Percentiles rank a stretch among this genome's conserved stretches.
These are phyloP conservation scores for Aspergillus steynii DNA, from an alignment of 495 filamentous ascomycete genomes.

Conservation along the genomic window DNA sequence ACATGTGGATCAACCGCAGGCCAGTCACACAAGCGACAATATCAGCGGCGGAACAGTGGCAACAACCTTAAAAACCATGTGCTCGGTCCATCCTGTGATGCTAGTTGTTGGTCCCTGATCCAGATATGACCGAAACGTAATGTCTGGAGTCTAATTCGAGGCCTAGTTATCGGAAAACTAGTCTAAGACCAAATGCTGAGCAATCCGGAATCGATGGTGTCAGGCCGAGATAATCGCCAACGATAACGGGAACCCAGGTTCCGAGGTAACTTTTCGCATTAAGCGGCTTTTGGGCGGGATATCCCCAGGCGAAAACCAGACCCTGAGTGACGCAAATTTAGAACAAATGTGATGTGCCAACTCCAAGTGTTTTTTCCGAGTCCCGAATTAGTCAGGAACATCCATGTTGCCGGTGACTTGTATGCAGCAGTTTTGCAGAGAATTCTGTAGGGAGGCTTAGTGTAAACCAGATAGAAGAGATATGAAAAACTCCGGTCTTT, in stretches of 20 bases:
- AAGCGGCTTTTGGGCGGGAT: conserved; percentile 10
- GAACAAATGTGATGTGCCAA: background rate
- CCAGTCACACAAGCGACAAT: conserved; percentile 6
- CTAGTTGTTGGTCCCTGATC: background rate
- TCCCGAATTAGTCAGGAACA: background rate
- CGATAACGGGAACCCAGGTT: conserved; percentile 12
- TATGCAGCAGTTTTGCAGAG: background rate
- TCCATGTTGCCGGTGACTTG: background rate
- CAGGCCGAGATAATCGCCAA: background rate
- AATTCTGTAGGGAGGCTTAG: no score
- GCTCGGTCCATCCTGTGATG: background rate
- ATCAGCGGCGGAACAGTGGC: conserved; percentile 12
- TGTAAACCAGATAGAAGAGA: no score
- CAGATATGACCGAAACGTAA: background rate
- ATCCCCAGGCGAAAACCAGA: background rate
- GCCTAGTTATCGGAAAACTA: background rate
- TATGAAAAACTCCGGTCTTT: no score
- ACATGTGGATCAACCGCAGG: conserved; percentile 2
- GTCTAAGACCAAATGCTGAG: background rate
- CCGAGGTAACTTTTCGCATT: conserved; percentile 15
- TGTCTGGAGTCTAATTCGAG: background rate
- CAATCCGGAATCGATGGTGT: background rate
- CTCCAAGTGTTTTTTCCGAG: conserved; percentile 6
- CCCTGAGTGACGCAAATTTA: background rate
- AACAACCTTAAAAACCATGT: conserved; percentile 2